These are phyloP conservation scores for Pythium chondricola DNA, from an alignment of 352 stramenopile genomes.

Conservation along the genomic window DNA sequence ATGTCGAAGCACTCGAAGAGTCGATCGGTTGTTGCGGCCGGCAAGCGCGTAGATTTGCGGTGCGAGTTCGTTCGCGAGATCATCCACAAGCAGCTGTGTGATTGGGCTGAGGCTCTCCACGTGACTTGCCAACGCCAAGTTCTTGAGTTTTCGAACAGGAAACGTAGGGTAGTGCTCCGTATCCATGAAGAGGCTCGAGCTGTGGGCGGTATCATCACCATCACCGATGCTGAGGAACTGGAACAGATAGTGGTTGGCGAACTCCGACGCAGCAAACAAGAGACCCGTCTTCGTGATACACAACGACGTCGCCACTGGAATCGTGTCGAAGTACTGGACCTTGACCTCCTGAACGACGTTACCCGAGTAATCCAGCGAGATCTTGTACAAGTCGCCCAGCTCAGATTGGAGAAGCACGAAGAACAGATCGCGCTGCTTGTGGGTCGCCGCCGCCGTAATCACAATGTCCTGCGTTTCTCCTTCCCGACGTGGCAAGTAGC, in stretches of 20 bases:
- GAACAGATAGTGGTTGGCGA: slow-evolving; percentile 97
- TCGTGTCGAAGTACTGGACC: slow-evolving; percentile 95
- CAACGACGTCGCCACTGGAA: slow-evolving; percentile 91
- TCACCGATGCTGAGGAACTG: slow-evolving; percentile 96
- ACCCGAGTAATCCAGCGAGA: slow-evolving; percentile 88
- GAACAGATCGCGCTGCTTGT: slow-evolving; percentile 94
- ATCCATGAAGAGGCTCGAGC: slow-evolving; percentile 70
- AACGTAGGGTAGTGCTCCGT: slow-evolving; percentile 60
- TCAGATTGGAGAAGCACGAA: slow-evolving; percentile 98
- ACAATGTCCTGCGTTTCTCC: slow-evolving; percentile 84
- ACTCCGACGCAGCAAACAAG: slow-evolving; percentile 96
- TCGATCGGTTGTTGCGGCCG: slow-evolving; percentile 90
- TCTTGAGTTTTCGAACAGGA: slow-evolving; percentile 82
- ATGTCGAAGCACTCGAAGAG: slow-evolving; percentile 94
- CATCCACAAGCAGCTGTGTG: slow-evolving; percentile 94
- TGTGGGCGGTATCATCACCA: slow-evolving; percentile 77
- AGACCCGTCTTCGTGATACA: slow-evolving; percentile 98
- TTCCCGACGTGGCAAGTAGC: slow-evolving; percentile 68
- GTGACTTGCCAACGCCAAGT: slow-evolving; percentile 74
- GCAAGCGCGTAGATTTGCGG: slow-evolving; percentile 97
- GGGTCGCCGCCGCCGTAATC: slow-evolving; percentile 89
- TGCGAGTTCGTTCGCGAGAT: slow-evolving; percentile 93
- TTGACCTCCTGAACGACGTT: slow-evolving; percentile 82
- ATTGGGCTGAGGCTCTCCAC: slow-evolving; percentile 90
- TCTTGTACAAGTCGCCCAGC: slow-evolving; percentile 98